A percentile compares a stretch with the other conserved stretches of the same genome.
These are phyloP conservation scores for Eimeria mitis DNA, from an alignment of 169 alveolate genomes.

Conservation along the genomic window DNA sequence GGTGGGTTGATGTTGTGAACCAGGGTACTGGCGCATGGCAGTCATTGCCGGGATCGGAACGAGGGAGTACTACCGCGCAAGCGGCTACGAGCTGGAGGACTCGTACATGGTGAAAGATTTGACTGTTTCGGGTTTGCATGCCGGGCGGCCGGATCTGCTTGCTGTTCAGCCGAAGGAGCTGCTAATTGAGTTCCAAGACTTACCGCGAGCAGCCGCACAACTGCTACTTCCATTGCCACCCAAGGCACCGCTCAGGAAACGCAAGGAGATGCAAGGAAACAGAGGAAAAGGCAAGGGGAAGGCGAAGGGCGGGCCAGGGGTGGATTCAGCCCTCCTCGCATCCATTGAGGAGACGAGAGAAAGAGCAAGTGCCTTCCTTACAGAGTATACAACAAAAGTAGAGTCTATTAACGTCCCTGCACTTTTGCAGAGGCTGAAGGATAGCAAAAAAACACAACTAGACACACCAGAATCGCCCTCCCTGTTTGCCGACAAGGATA, in stretches of 20 bases:
- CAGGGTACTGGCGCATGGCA: conserved; percentile 91
- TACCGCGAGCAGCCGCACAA: conserved; percentile 19
- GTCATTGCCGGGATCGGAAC: conserved; percentile 99
- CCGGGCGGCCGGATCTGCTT: conserved; percentile 62
- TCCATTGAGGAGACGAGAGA: conserved; percentile 19
- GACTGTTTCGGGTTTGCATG: conserved; percentile 51
- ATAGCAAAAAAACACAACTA: background rate
- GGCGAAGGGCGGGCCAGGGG: background rate
- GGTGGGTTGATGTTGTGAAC: background rate
- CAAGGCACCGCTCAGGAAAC: background rate
- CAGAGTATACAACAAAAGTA: background rate
- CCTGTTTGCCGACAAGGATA: conserved; percentile 31
- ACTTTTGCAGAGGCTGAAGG: background rate
- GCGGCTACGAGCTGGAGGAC: conserved; percentile 93
- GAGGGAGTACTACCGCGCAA: conserved; percentile 98
- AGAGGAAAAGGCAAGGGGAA: background rate
- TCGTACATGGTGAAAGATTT: conserved; percentile 77
- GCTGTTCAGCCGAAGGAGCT: conserved; percentile 59
- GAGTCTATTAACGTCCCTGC: conserved; percentile 33
- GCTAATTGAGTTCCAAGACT: conserved; percentile 40
- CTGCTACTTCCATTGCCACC: conserved; percentile 65
- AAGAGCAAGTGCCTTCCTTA: conserved; percentile 12
- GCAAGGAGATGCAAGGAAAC: background rate
- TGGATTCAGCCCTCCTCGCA: background rate
- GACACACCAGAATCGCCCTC: background rate